Conservation (phyloP, 164 flowering plant species). For the Warburgia ugandensis region DNA sequence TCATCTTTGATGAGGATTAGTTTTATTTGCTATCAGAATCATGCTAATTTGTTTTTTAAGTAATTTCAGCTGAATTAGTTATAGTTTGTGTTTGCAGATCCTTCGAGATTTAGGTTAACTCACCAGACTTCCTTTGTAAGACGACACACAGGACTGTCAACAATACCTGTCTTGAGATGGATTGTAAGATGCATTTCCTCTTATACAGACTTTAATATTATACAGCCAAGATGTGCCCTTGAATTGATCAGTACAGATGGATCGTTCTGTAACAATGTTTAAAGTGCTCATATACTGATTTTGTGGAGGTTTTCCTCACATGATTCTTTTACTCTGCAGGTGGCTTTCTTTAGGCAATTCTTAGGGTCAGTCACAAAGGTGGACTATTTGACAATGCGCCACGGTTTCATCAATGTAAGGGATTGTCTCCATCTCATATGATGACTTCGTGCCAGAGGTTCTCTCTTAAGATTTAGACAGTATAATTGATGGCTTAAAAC, state of each 20-base stretch:
- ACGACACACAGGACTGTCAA: slow-evolving; percentile 43
- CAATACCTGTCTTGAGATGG: slow-evolving; percentile 52
- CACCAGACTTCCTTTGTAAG: slow-evolving; percentile 61
- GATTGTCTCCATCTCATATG: neutral
- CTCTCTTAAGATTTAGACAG: neutral
- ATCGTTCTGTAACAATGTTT: too few species aligned
- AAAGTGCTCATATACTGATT: too few species aligned
- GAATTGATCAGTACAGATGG: neutral
- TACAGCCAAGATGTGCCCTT: neutral
- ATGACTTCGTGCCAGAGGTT: neutral
- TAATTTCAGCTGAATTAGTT: neutral
- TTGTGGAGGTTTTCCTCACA: neutral
- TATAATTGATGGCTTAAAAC: neutral
- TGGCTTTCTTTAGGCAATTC: slow-evolving; percentile 68
- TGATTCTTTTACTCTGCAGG: slow-evolving; percentile 22
- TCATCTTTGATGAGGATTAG: too few species aligned
- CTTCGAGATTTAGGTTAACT: slow-evolving; percentile 54
- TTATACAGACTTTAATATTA: neutral
- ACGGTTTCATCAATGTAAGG: slow-evolving; percentile 62
- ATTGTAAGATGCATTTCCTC: slow-evolving; percentile 29
- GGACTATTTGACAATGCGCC: slow-evolving; percentile 63
- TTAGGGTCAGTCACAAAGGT: slow-evolving; percentile 50
- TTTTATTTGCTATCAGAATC: neutral
- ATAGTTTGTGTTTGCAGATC: slow-evolving; percentile 35
- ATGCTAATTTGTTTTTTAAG: neutral